Conservation (phyloP, 1,139 yeast species). For the Arxiozyma bovina region DNA sequence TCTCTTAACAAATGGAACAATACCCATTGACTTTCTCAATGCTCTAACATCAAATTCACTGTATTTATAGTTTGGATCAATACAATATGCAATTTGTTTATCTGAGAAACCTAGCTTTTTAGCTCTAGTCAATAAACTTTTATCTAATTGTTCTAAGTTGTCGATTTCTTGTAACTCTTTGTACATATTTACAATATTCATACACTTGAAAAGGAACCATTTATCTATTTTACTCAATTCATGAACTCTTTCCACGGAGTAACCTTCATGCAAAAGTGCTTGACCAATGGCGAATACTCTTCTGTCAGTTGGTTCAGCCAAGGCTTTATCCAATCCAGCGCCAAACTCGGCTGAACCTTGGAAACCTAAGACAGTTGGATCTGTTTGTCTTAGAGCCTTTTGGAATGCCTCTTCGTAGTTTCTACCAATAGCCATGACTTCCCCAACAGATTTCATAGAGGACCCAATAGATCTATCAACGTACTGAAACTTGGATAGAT, state of each 20-base stretch:
- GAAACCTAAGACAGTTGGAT: conserved; percentile 84
- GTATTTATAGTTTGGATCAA: conserved; percentile 37
- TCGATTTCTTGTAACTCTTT: conserved; percentile 62
- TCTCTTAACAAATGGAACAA: conserved; percentile 89
- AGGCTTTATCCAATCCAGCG: conserved; percentile 68
- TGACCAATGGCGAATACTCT: conserved; percentile 98
- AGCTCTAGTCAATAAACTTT: conserved; percentile 65
- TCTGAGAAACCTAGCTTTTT: conserved; percentile 94
- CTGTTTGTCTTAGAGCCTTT: conserved; percentile 95
- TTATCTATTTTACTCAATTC: conserved; percentile 86
- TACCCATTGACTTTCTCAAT: conserved; percentile 65
- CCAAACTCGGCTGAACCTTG: conserved; percentile 62
- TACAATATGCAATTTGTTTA: conserved; percentile 76
- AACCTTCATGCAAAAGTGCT: conserved; percentile 82
- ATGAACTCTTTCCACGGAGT: conserved; percentile 85
- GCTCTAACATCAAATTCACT: conserved; percentile 74
- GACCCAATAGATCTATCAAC: conserved; percentile 90
- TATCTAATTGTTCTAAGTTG: conserved; percentile 48
- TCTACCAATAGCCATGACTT: conserved; percentile 98
- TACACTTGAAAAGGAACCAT: conserved; percentile 89
- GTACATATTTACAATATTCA: conserved; percentile 86
- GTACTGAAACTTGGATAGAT: conserved; percentile 86
- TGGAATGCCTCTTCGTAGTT: conserved; percentile 96
- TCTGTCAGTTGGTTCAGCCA: conserved; percentile 90
- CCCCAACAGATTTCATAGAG: conserved; percentile 98